phyloP scores from a whole-genome alignment of 2,329 filamentous ascomycete species.

The Colletotrichum salicis region DNA sequence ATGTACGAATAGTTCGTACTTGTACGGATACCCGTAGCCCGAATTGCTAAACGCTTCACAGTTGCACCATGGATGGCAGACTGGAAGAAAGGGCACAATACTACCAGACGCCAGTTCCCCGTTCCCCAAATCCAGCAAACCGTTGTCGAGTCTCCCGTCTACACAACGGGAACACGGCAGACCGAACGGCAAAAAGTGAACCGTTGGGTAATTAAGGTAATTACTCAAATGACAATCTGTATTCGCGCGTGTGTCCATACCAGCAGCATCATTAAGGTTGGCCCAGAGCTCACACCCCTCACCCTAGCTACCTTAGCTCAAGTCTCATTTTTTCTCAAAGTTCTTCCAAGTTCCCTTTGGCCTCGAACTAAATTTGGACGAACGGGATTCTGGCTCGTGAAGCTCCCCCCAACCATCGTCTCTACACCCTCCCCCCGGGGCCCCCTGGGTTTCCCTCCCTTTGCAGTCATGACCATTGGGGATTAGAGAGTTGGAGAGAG shows the following conservation, averaged over 20 bases:
- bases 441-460: neutral
- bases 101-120: neutral
- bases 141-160: neutral
- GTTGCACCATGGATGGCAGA: neutral
- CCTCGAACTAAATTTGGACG: slow-evolving; percentile 4
- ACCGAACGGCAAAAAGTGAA: neutral
- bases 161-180: neutral
- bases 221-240: neutral
- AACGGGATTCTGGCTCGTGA: slow-evolving; percentile 17
- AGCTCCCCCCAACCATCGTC: neutral
- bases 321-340: neutral
- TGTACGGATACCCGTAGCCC: no score
- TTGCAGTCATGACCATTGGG: neutral
- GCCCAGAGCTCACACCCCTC: neutral
- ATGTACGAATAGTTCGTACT: neutral
- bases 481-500: neutral
- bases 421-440: neutral
- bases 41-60: no score
- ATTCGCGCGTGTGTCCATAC: neutral
- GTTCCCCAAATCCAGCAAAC: neutral
- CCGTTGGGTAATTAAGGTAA: slow-evolving; percentile 1
- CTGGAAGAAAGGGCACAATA: neutral
- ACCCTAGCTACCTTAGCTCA: neutral
- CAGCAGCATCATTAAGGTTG: slow-evolving; percentile 25
- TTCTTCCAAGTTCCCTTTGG: neutral